These are phyloP conservation scores for Olyra latifolia DNA, from an alignment of 176 grass and related monocot genomes.

Conservation along the genomic window DNA sequence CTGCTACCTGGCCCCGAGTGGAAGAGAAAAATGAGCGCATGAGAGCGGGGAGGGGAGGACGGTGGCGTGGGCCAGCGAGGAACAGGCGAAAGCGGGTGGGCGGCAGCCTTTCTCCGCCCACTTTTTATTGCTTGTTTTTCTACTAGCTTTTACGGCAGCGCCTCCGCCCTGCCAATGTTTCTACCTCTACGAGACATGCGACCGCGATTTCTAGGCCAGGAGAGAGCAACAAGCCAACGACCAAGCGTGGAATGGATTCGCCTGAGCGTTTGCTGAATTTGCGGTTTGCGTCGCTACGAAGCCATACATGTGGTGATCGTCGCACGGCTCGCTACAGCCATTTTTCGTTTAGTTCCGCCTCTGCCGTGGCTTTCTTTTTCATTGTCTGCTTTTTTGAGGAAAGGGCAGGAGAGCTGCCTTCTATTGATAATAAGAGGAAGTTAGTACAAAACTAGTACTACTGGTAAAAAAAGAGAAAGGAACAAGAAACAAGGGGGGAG, in stretches of 20 bases:
- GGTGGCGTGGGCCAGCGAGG: conserved; percentile 22
- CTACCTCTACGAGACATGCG: conserved; percentile 5
- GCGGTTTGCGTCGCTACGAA: no score
- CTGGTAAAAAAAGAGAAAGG: no score
- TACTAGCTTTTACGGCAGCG: conserved; percentile 48
- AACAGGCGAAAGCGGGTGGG: not conserved
- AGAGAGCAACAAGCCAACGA: not conserved
- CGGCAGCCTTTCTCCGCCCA: conserved; percentile 7
- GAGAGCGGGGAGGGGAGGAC: conserved; percentile 16
- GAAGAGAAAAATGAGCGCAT: conserved; percentile 12
- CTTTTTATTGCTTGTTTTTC: conserved; percentile 32
- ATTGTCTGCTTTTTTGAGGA: no score
- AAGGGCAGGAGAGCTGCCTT: no score
- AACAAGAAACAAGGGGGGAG: no score
- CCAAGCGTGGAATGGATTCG: not conserved
- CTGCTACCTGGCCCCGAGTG: not conserved
- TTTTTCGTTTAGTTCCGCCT: no score
- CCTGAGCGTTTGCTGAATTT: not conserved
- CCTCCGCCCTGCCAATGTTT: conserved; percentile 27
- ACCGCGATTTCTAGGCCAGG: not conserved
- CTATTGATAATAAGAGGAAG: no score
- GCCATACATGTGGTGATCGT: no score
- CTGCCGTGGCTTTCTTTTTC: no score
- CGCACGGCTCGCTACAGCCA: no score
- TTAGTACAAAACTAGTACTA: no score